These are phyloP conservation scores for Datura wrightii DNA, from an alignment of 257 asterid genomes.

Conservation along the genomic window DNA sequence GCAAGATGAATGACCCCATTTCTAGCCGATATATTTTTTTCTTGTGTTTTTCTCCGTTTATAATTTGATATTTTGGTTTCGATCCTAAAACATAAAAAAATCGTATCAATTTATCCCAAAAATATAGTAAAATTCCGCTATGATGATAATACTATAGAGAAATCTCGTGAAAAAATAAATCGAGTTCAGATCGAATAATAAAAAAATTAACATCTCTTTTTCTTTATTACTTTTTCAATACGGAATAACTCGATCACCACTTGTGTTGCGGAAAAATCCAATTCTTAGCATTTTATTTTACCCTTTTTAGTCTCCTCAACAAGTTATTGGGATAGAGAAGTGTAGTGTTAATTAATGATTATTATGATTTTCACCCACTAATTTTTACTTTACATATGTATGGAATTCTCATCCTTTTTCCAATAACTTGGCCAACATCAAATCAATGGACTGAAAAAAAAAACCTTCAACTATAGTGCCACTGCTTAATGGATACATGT, in stretches of 20 bases:
- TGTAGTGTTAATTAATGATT: background rate
- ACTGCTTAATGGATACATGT: too few species aligned
- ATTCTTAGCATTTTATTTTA: background rate
- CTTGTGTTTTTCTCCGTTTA: background rate
- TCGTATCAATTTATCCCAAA: background rate
- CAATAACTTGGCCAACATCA: conserved; percentile 40
- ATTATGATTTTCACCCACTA: background rate
- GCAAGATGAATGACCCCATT: background rate
- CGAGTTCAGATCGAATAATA: too few species aligned
- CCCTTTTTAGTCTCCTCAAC: conserved; percentile 37
- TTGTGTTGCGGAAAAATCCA: too few species aligned
- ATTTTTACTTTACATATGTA: conserved; percentile 31
- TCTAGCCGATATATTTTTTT: background rate
- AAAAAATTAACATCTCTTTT: too few species aligned
- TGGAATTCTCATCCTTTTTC: conserved; percentile 34
- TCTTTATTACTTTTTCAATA: too few species aligned
- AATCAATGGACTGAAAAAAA: background rate
- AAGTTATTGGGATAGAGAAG: background rate
- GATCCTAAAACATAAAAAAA: background rate
- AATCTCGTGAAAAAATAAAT: background rate
- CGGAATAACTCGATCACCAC: too few species aligned
- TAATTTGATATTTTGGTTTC: background rate
- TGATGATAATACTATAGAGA: background rate
- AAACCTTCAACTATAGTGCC: background rate
- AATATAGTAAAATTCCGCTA: background rate